Evolutionary conservation across 495 filamentous ascomycete genomes (phyloP), one percentile per base, ranked within the genome.

Genomic region (Symbiotaphrina buchneri): DNA sequence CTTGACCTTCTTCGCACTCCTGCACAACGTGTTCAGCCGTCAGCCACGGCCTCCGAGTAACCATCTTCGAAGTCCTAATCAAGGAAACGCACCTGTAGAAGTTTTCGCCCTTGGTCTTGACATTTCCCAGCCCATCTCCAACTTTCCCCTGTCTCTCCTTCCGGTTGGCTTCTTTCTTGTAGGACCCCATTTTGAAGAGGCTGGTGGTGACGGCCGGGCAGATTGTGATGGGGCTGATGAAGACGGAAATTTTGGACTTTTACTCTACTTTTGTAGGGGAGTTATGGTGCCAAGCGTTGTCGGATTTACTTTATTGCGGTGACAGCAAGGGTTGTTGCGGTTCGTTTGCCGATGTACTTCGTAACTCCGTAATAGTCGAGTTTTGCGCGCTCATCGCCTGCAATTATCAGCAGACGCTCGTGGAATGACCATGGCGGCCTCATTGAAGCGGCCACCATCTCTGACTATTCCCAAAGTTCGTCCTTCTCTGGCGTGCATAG

Each of bases 71-170:
- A 1, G 10, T 6, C 15, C 5, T n/a, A n/a, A n/a, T n/a, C n/a
- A n/a, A n/a, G n/a, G 14, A 15, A 16, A 31, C 52, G 35, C 58
- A 71, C 57, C 79, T 63, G 52, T 90, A 91, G 54, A 91, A 91
- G 51, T 91, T 91, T 63, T 94, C 90, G 49, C 90, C 87, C 53
- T 97, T 97, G 37, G 66, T 59, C 47, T 72, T 79, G 32, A 94
- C 81, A 56, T 95, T 91, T 36, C 49, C 61, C 77, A 85, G 84
- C 42, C 81, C 83, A 64, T 81, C 73, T 36, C 62, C 63, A 29
- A 57, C 56, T 60, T 83, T 82, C 31, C 82, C 81, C 61, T 91
- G 66, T 41, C 80, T 60, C 62, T 61, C 61, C 53, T 74, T 73
- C 49, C 87, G 73, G 47, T 56, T 58, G 39, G 65, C 70, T 52